Base-by-base conservation (phyloP, 2,329 filamentous ascomycete genomes). In the Aspergillus neotritici region DNA sequence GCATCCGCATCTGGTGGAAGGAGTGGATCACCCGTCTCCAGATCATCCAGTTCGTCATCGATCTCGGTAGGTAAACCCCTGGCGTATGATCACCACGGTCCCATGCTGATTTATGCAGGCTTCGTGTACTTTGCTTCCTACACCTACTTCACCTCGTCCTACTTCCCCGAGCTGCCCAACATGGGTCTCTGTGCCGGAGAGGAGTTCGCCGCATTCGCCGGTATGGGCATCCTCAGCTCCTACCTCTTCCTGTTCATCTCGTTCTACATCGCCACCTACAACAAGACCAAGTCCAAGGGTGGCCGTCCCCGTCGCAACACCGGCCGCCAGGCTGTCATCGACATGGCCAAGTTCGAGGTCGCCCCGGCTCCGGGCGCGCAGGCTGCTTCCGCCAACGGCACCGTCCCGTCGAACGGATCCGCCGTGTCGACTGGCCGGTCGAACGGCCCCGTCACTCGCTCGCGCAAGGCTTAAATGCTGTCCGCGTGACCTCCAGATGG, bases 71-170 rank as follows among this genome's bases (percentile, higher is more conserved):
- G 84, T 70, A 29, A 31, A 12, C 4, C 3, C 5, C 48, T 54
- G 44, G 49, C 37, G n/a, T 12, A 10, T 12, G 12, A 34, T 34
- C 51, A 16, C 21, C 10, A 53, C 58, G 46, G 65, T 49, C 28
- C 31, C 34, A 13, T n/a, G 8, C 10, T 25, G 6, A 25, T 25
- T 25, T 9, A 8, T 25, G 21, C 50, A 91, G 87, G 87, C 61
- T 97, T 97, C 69, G 87, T 97, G 68, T 97, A 97, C 82, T 97
- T 95, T 64, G 91, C 90, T 40, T 94, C 91, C n/a, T 97, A 91
- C 79, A 96, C 90, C 58, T 97, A 97, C 79, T 96, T 96, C 78
- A 83, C 86, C 56, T 90, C 84, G 58, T 86, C 84, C 58, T 96
- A 96, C 81, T 95, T 85, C 75, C 79, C 77, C 35, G 84, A 80